Base-by-base conservation (phyloP, 2,329 filamentous ascomycete species). In the Penicillium sp. region DNA sequence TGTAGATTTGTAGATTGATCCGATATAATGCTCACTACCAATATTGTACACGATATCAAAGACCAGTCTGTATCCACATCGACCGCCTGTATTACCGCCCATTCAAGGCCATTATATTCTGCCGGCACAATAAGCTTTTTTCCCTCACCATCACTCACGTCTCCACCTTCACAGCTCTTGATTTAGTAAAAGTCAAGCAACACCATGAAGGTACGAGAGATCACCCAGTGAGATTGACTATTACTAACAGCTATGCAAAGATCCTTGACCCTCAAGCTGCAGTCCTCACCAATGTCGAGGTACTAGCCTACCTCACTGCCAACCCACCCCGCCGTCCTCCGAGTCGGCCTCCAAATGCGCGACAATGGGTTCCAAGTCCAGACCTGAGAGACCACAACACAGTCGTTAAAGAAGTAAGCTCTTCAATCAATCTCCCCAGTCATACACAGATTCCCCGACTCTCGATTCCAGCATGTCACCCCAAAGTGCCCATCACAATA, bases 351-450 rank as follows among this genome's bases (percentile, higher is more conserved):
- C 73, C 74, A 40, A 77, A 74, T 59, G 67, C 74, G 13, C 68
- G 73, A 30, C 74, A 78, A 57, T 80, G 76, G 69, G 70, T 75
- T 2, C 78, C 78, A 13, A 78, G 74, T 33, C 78, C 78, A 3
- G 78, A 80, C 63, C 60, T 82, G n/a, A 69, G 79, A 58, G 79
- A 80, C 60, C 79, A 82, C 67, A 79, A 80, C 63, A 79, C 78
- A 1, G 78, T 82, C 19, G 75, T 81, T 15, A 79, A 80, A 61
- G 80, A 82, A 72, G 80, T 82, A 58, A 62, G 73, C 9, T 1
- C 13, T 44, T 12, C 3, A 0, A 4, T 26, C 17, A 0, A 9
- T 5, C 15, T 28, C 1, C 22, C 12, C 17, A 30, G 17, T 13
- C 9, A n/a, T 13, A 10, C 28, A 49, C 44, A 49, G 8, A 28